These are phyloP conservation scores for Boletus semigastroideus DNA, from an alignment of 1,284 basidiomycete species.

Conservation along the genomic window DNA sequence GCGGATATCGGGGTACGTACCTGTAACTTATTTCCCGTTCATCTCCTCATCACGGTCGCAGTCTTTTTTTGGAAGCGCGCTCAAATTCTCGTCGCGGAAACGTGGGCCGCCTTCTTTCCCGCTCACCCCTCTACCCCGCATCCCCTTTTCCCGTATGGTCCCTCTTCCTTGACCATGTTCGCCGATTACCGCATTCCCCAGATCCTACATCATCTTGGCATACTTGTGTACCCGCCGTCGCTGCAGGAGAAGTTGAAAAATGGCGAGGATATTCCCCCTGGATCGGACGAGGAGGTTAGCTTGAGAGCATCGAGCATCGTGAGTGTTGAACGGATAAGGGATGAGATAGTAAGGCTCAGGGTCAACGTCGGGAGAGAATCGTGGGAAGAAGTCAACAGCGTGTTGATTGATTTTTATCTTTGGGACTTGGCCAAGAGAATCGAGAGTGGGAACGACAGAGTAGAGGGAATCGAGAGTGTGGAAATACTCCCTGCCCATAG, in stretches of 20 bases:
- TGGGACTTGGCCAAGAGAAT: conserved; percentile 83
- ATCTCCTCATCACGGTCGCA: neutral
- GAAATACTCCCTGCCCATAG: conserved; percentile 69
- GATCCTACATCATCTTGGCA: conserved; percentile 75
- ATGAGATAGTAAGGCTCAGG: conserved; percentile 34
- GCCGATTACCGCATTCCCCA: conserved; percentile 87
- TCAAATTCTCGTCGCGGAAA: conserved; percentile 82
- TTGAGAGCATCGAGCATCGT: conserved; percentile 73
- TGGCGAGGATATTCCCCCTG: conserved; percentile 47
- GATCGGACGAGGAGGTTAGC: conserved; percentile 66
- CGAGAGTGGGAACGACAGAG: conserved; percentile 55
- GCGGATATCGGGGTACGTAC: conserved; percentile 55
- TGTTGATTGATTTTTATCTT: conserved; percentile 81
- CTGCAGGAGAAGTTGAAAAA: conserved; percentile 49
- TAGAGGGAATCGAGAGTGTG: conserved; percentile 57
- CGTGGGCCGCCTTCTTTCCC: conserved; percentile 80
- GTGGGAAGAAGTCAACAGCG: conserved; percentile 58
- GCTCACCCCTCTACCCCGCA: conserved; percentile 43
- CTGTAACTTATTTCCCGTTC: neutral
- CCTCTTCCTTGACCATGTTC: conserved; percentile 76
- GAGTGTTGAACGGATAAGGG: conserved; percentile 68
- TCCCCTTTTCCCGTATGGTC: conserved; percentile 61
- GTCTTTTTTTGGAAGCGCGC: conserved; percentile 83
- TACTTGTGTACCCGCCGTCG: conserved; percentile 63
- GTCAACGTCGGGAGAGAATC: conserved; percentile 10